phyloP scores from a whole-genome alignment of 1,139 yeast genomes.

The Magnusiomyces suaveolens region DNA sequence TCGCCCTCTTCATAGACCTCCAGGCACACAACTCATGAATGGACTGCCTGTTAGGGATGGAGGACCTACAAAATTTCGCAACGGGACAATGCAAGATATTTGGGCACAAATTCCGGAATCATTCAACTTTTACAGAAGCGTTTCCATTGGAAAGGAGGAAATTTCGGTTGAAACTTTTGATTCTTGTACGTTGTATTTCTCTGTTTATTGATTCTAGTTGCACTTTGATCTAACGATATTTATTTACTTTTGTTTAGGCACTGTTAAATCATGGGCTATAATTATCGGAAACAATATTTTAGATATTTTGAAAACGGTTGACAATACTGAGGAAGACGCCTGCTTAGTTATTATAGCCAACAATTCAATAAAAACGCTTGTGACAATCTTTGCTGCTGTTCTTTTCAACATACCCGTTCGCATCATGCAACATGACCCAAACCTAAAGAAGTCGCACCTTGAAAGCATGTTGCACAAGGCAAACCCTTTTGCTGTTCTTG shows the following conservation, averaged over 20 bases:
- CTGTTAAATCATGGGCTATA: not conserved
- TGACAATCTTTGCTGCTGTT: conserved; percentile 6
- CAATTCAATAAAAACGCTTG: conserved; percentile 1
- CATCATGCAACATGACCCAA: conserved; percentile 4
- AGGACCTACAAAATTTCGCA: not conserved
- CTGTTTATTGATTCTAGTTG: not conserved
- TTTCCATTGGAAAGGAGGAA: not conserved
- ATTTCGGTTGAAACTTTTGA: not conserved
- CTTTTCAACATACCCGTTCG: conserved; percentile 9
- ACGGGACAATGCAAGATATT: not conserved
- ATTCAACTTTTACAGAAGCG: not conserved
- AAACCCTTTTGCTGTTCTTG: conserved; percentile 9
- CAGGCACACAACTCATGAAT: not conserved
- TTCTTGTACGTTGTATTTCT: not conserved
- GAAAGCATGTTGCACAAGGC: conserved; percentile 7
- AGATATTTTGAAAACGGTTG: not conserved
- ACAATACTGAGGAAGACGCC: not conserved
- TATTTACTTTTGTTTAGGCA: not conserved
- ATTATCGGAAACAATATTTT: not conserved
- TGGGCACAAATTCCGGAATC: not conserved
- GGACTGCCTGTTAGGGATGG: conserved; percentile 1
- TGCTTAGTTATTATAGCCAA: not conserved
- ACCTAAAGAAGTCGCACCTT: not conserved
- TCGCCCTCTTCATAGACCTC: not conserved
- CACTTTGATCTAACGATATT: too few species aligned